phyloP scores from a whole-genome alignment of 495 filamentous ascomycete species.

The Penicillium fimorum region DNA sequence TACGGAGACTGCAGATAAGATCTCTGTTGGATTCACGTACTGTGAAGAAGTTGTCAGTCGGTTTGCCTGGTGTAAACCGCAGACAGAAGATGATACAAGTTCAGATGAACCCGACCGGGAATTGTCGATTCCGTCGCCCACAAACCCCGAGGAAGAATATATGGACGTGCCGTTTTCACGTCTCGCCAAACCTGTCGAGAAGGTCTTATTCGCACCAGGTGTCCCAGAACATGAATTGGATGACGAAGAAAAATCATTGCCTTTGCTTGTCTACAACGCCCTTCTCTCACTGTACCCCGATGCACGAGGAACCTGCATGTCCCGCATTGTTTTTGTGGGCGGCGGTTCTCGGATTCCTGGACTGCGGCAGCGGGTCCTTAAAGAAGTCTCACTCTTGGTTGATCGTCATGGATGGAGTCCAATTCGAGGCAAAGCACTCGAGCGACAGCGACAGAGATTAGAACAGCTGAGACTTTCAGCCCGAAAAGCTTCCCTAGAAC shows the following conservation, averaged over 20 bases:
- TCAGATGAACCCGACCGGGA: conserved; percentile 4
- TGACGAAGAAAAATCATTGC: conserved; percentile 79
- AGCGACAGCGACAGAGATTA: conserved; percentile 53
- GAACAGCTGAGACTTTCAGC: conserved; percentile 42
- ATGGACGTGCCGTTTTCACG: conserved; percentile 60
- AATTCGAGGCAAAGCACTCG: conserved; percentile 60
- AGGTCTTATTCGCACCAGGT: conserved; percentile 63
- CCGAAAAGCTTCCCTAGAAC: conserved; percentile 21
- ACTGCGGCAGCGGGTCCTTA: conserved; percentile 72
- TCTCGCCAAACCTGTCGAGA: conserved; percentile 73
- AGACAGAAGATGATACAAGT: conserved; percentile 9
- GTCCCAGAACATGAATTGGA: conserved; percentile 60
- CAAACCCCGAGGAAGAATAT: conserved; percentile 37
- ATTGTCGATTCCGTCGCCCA: conserved; percentile 47
- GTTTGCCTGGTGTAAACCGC: conserved; percentile 70
- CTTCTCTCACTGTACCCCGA: conserved; percentile 77
- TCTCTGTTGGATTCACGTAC: conserved; percentile 64
- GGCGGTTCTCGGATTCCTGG: conserved; percentile 79
- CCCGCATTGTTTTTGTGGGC: conserved; percentile 84
- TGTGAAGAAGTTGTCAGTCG: conserved; percentile 73
- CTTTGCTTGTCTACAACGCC: conserved; percentile 68
- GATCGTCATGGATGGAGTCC: conserved; percentile 72
- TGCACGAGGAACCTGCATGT: conserved; percentile 80
- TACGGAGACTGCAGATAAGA: conserved; percentile 19
- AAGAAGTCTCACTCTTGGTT: conserved; percentile 66